A percentile compares a stretch with the other conserved stretches of the same genome.
Evolutionary conservation across 2,329 filamentous ascomycete species (phyloP).

Genomic region (Pseudofabraea citricarpa): DNA sequence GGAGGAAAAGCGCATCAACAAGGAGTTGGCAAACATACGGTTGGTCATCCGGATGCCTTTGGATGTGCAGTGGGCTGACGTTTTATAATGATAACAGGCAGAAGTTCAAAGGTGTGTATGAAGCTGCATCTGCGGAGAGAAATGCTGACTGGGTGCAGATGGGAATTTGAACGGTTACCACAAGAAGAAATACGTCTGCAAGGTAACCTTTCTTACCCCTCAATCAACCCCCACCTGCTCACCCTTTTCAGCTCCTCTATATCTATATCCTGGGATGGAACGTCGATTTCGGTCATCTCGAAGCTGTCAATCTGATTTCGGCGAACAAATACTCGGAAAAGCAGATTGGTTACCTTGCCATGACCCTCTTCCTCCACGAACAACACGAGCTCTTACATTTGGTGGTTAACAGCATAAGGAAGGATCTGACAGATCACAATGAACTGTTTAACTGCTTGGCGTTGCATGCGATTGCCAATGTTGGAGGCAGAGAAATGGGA

Average conservation of each 20-base stretch:
- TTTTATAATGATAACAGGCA: constrained; percentile 47
- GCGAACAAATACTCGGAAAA: constrained; percentile 98
- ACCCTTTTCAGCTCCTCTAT: constrained; percentile 63
- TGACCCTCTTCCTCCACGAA: constrained; percentile 95
- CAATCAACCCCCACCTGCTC: constrained; percentile 6
- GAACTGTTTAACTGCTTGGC: constrained; percentile 97
- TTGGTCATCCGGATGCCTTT: constrained; percentile 31
- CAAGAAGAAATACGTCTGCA: constrained; percentile 99
- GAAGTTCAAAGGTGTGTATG: constrained; percentile 77
- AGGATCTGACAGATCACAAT: constrained; percentile 90
- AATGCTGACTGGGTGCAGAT: constrained; percentile 41
- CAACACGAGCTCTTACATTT: constrained; percentile 93
- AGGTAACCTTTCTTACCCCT: constrained; percentile 45
- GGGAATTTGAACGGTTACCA: constrained; percentile 92
- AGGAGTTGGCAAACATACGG: constrained; percentile 97
- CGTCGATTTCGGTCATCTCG: constrained; percentile 96
- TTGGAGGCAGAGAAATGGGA: constrained; percentile 94
- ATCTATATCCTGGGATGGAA: constrained; percentile 99
- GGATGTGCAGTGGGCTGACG: constrained; percentile 15
- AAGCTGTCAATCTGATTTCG: constrained; percentile 96
- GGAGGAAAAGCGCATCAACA: constrained; percentile 99
- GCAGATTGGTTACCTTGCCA: constrained; percentile 96
- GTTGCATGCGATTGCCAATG: constrained; percentile 95
- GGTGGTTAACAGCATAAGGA: constrained; percentile 97
- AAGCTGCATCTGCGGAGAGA: neutral